Percentiles rank a stretch among this genome's conserved stretches.
Conservation (phyloP, 306 rosid species). For the Corylus americana region DNA sequence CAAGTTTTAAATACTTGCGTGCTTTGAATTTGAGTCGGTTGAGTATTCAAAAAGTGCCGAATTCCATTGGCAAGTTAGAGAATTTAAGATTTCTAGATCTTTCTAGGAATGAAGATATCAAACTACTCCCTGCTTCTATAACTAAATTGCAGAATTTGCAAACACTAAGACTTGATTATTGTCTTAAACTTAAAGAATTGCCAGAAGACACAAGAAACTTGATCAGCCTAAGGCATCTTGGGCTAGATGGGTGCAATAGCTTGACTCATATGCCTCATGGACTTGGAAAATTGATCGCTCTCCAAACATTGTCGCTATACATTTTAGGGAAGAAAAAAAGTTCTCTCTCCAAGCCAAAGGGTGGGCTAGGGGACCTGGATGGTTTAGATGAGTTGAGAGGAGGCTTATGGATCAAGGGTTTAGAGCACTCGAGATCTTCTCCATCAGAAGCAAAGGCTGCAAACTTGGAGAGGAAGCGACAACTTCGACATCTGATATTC, state of each 20-base stretch:
- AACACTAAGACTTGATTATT: neutral
- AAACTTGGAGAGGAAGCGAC: neutral
- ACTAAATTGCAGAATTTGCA: slow-evolving; percentile 2
- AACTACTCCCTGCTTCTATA: neutral
- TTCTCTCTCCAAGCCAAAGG: too few relatives aligned
- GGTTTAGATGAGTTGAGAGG: too few relatives aligned
- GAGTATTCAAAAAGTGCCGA: neutral
- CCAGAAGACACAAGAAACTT: neutral
- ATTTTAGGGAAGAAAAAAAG: too few relatives aligned
- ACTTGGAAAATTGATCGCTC: neutral
- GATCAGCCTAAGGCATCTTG: slow-evolving; percentile 24
- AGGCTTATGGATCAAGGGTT: too few relatives aligned
- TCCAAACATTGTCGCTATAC: neutral
- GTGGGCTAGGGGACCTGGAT: too few relatives aligned
- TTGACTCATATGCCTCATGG: neutral
- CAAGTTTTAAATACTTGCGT: neutral
- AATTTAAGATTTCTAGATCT: slow-evolving; percentile 15
- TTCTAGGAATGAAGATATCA: neutral
- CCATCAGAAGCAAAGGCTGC: too few relatives aligned
- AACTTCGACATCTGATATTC: too few relatives aligned
- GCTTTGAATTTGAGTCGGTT: neutral
- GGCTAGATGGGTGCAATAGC: neutral
- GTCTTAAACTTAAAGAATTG: slow-evolving; percentile 1
- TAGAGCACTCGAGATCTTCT: too few relatives aligned
- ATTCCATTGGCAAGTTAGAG: neutral